Conservation (phyloP, 2,329 filamentous ascomycete genomes). For the Colletotrichum sp. region DNA sequence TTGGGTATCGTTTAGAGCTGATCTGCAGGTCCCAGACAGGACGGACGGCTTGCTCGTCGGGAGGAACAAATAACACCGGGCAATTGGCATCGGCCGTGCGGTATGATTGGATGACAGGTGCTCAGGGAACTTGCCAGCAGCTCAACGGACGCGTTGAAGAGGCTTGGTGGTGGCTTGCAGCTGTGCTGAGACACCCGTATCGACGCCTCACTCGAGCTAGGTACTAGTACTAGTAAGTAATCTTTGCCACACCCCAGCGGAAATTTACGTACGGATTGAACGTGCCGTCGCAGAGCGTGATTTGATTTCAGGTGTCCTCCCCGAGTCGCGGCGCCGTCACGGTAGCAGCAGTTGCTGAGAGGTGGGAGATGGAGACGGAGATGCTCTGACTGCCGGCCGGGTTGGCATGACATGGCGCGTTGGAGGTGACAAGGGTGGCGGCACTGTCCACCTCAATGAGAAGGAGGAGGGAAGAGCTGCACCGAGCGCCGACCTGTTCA, state of each 20-base stretch:
- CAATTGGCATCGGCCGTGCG: not conserved
- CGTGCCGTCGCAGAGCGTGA: not conserved
- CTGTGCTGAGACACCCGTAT: not conserved
- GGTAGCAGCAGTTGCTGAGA: not conserved
- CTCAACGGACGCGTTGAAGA: not conserved
- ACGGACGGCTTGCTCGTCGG: not conserved
- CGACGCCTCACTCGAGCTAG: not conserved
- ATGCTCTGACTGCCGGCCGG: not conserved
- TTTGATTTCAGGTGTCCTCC: not conserved
- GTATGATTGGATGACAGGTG: conserved; percentile 15
- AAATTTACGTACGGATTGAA: not conserved
- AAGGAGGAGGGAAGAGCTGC: not conserved
- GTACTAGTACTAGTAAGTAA: not conserved
- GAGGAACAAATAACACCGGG: not conserved
- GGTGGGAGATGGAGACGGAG: not conserved
- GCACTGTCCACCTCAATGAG: no score
- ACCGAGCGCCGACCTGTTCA: not conserved
- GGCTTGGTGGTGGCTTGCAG: not conserved
- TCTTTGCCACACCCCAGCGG: not conserved
- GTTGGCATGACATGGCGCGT: not conserved
- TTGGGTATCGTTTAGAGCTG: not conserved
- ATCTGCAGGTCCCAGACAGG: not conserved
- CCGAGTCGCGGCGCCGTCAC: not conserved
- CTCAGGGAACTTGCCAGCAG: not conserved
- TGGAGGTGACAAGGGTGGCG: not conserved